Evolutionary conservation across 495 filamentous ascomycete species (phyloP), one percentile per base, ranked within the genome.

Genomic region (Symbiotaphrina buchneri): DNA sequence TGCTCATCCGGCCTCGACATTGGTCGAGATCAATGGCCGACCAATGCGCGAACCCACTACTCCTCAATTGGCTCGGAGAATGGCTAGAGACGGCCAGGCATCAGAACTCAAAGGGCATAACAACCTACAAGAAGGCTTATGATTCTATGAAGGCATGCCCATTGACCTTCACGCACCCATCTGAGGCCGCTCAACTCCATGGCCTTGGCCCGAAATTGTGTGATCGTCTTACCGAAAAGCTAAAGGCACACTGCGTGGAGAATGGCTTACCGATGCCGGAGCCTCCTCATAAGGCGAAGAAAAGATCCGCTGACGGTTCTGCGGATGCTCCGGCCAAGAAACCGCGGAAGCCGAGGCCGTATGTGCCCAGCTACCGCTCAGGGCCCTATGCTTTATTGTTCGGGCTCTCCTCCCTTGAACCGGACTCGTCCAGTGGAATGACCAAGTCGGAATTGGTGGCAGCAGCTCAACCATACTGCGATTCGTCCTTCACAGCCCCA

Each of bases 71-170:
- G 68, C 65, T 90, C 32, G 69, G 73, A 37, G 75, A 83, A 55
- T 84, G 76, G 74, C 61, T 71, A 25, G 75, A 83, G n/a, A 47
- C 61, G 15, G 80, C 75, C 0, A 59, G 63, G 27, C 68, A 80
- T 38, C 65, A 63, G 5, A 79, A 76, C 42, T 60, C 65, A 20
- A 84, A 79, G 43, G 72, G 73, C 25, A 55, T 68, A 10, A 65
- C 59, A 27, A 66, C 66, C 47, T 85, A 83, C 50, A 81, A 74
- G 42, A 74, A 73, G 34, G 80, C 80, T 1, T 82, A 82, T 41
- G 65, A 78, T 30, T 76, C 79, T 7, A 66, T 90, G 51, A 82
- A 75, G 54, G 62, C 64, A 16, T 87, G 78, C 37, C 80, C 80
- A 0, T 47, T 83, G 27, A 51, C 56, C 3, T 80, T 85, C 37